Conservation (phyloP, 768 basidiomycete genomes). For the Xerocomellus chrysenteron region DNA sequence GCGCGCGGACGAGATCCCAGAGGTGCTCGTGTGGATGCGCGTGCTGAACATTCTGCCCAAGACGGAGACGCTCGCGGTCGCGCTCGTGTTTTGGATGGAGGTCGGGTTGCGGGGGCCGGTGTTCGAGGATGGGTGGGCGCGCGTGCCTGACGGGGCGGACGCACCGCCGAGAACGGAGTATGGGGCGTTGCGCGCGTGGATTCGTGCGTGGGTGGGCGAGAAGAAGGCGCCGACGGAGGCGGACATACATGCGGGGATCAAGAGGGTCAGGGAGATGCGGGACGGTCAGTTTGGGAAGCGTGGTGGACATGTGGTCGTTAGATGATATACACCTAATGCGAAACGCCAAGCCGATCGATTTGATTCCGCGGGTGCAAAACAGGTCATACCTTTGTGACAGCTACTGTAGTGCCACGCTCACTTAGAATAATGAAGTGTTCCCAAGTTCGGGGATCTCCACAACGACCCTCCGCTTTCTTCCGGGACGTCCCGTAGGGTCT, state of each 20-base stretch:
- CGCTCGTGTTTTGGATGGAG: slow-evolving; percentile 72
- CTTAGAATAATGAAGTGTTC: neutral
- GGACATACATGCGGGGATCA: slow-evolving; percentile 34
- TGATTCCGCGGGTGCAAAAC: slow-evolving; percentile 8
- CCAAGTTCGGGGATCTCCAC: neutral
- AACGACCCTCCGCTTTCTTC: neutral
- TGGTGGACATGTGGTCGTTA: slow-evolving; percentile 6
- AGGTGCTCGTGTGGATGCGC: slow-evolving; percentile 73
- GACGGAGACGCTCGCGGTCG: slow-evolving; percentile 54
- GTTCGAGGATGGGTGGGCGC: slow-evolving; percentile 43
- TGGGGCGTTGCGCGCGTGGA: slow-evolving; percentile 42
- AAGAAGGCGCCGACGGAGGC: slow-evolving; percentile 41
- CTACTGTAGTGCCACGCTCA: neutral
- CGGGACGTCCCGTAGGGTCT: neutral
- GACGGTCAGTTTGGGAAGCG: slow-evolving; percentile 20
- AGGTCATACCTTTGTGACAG: neutral
- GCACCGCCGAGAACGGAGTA: slow-evolving; percentile 22
- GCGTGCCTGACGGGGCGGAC: neutral
- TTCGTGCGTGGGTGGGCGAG: slow-evolving; percentile 57
- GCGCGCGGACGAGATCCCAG: slow-evolving; percentile 59
- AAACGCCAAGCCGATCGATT: slow-evolving; percentile 1
- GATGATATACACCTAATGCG: neutral
- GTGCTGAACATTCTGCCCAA: slow-evolving; percentile 52
- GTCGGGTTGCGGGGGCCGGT: slow-evolving; percentile 61
- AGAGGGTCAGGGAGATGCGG: slow-evolving; percentile 29